Conservation (phyloP, 495 filamentous ascomycete species). For the Tuber borchii region DNA sequence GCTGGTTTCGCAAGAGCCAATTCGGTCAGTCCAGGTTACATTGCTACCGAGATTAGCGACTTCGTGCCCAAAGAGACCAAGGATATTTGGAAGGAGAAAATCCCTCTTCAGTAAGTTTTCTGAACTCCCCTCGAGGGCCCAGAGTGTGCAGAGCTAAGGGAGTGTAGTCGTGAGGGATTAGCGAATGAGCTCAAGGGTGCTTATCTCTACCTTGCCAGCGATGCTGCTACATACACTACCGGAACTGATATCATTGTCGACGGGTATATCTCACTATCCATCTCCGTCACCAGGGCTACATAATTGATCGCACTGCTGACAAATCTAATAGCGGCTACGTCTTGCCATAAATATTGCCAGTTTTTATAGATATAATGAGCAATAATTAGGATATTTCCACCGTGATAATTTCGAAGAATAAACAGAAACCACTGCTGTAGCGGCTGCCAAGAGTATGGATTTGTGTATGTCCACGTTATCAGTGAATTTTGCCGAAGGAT, state of each 20-base stretch:
- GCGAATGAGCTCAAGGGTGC: slow-evolving; percentile 77
- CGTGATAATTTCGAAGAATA: no score
- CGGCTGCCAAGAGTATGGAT: no score
- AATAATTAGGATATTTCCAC: neutral
- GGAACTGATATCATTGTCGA: slow-evolving; percentile 70
- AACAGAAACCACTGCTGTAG: neutral
- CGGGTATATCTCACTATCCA: slow-evolving; percentile 46
- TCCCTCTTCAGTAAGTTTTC: slow-evolving; percentile 64
- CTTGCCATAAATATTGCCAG: neutral
- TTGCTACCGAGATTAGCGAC: no score
- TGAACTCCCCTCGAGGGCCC: neutral
- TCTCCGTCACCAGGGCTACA: neutral
- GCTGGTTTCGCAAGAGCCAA: no score
- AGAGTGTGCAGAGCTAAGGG: slow-evolving; percentile 17
- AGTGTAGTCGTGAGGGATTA: slow-evolving; percentile 58
- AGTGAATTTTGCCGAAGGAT: no score
- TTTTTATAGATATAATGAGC: neutral
- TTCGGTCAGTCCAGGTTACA: no score
- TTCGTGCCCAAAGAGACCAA: slow-evolving; percentile 67
- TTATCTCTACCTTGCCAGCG: slow-evolving; percentile 78
- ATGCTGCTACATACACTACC: no score
- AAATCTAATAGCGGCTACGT: neutral
- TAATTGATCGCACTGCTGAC: neutral
- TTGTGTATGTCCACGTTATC: no score
- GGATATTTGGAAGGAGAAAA: slow-evolving; percentile 70